phyloP scores from a whole-genome alignment of 192 early-diverging fungal species.

The Linnemannia hyalina region DNA sequence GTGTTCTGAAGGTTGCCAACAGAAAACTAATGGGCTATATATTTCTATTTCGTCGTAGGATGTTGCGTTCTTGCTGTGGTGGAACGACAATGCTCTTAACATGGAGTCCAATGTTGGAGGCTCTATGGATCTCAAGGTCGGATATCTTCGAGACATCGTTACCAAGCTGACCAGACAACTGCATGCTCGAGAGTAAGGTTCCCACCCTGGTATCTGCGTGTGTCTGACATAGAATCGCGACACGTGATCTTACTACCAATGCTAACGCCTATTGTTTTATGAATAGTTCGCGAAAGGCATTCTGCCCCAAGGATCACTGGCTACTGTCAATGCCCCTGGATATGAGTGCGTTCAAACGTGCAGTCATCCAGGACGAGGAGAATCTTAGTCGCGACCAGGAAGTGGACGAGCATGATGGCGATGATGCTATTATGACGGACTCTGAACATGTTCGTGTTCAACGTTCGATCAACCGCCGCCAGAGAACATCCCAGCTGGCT shows the following conservation, averaged over 20 bases:
- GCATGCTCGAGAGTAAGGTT: slow-evolving; percentile 77
- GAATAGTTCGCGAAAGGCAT: slow-evolving; percentile 72
- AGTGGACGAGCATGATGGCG: slow-evolving; percentile 19
- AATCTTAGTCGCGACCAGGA: slow-evolving; percentile 56
- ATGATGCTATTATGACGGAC: slow-evolving; percentile 17
- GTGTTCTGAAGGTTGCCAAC: background rate
- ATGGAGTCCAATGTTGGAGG: slow-evolving; percentile 34
- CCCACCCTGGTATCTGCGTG: background rate
- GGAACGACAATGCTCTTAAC: slow-evolving; percentile 68
- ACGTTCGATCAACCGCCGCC: slow-evolving; percentile 25
- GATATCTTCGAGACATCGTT: slow-evolving; percentile 70
- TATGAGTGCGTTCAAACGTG: slow-evolving; percentile 66
- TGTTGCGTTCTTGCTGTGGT: slow-evolving; percentile 82
- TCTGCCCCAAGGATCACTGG: slow-evolving; percentile 79
- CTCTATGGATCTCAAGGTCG: slow-evolving; percentile 57
- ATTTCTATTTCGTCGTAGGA: slow-evolving; percentile 60
- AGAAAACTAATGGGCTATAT: background rate
- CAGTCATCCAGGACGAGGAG: slow-evolving; percentile 67
- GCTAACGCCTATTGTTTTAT: background rate
- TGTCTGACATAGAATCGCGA: background rate
- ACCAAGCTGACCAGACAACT: slow-evolving; percentile 81
- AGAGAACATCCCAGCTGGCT: slow-evolving; percentile 41
- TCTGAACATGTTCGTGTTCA: slow-evolving; percentile 16
- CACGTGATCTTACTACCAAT: background rate
- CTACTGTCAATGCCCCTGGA: slow-evolving; percentile 71